A percentile compares a stretch with the other conserved stretches of the same genome.
Conservation (phyloP, 2,329 filamentous ascomycete species). For the Scedosporium boydii region DNA sequence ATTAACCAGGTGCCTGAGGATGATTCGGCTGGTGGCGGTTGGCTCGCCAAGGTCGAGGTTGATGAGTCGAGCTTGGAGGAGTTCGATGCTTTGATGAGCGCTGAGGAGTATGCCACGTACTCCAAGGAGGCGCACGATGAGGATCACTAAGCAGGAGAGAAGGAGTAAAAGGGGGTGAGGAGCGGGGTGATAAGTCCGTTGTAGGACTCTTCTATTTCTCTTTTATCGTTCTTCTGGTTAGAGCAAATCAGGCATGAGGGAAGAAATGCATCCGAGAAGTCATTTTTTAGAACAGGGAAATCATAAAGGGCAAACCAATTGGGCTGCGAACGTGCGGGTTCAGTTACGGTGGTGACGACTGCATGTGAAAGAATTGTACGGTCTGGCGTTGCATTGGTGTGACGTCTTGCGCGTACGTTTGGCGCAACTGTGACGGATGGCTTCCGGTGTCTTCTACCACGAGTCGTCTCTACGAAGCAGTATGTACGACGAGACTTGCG, state of each 20-base stretch:
- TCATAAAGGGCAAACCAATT: neutral
- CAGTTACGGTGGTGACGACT: too few relatives aligned
- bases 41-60: constrained; percentile 85
- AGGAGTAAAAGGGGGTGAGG: neutral
- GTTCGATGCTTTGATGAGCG: constrained; percentile 68
- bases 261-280: neutral
- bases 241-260: neutral
- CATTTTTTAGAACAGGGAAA: neutral
- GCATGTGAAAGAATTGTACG: too few relatives aligned
- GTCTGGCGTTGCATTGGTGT: too few relatives aligned
- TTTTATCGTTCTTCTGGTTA: neutral
- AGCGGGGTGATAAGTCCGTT: neutral
- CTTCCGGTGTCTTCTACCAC: too few relatives aligned
- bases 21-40: constrained; percentile 65
- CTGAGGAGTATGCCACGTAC: constrained; percentile 68
- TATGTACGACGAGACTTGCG: too few relatives aligned
- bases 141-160: neutral
- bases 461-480: too few relatives aligned
- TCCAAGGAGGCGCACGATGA: constrained; percentile 30
- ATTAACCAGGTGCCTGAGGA: constrained; percentile 90
- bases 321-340: too few relatives aligned
- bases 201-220: neutral
- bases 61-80: constrained; percentile 55
- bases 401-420: too few relatives aligned
- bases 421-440: too few relatives aligned